Evolutionary conservation across 164 flowering plant species (phyloP).

Genomic region (Piper longum): DNA sequence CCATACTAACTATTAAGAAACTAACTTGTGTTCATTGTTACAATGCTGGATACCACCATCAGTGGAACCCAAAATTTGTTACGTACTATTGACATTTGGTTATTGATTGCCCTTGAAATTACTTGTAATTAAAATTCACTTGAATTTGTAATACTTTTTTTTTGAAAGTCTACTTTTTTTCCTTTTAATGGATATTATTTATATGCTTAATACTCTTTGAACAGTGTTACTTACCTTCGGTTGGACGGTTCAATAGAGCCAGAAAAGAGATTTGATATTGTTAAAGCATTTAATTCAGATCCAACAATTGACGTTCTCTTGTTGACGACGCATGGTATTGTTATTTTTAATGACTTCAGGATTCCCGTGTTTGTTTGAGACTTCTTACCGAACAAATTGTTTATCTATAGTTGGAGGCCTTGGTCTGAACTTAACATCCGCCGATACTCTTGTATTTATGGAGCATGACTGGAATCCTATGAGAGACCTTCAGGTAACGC

Average conservation of each 20-base stretch:
- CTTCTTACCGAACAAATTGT: constrained; percentile 3
- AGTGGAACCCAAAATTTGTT: too few species aligned
- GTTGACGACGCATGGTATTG: constrained; percentile 92
- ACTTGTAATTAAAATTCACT: too few species aligned
- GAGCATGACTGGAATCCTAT: constrained; percentile 99
- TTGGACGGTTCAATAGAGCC: constrained; percentile 95
- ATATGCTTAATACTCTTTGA: not conserved
- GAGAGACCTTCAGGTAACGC: constrained; percentile 90
- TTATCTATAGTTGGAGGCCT: constrained; percentile 84
- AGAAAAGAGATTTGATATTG: constrained; percentile 90
- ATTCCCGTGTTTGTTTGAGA: not conserved
- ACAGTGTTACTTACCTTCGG: constrained; percentile 86
- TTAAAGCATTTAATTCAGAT: constrained; percentile 93
- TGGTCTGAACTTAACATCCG: constrained; percentile 95
- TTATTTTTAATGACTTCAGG: not conserved
- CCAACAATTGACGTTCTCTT: constrained; percentile 92
- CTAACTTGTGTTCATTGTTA: too few species aligned
- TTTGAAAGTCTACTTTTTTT: too few species aligned
- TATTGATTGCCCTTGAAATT: too few species aligned
- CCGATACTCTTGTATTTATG: constrained; percentile 92
- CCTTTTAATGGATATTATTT: too few species aligned
- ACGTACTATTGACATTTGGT: too few species aligned
- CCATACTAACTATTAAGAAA: too few species aligned
- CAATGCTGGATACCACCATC: too few species aligned
- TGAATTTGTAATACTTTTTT: too few species aligned